Evolutionary conservation across 768 basidiomycete species (phyloP).

Genomic region (Porphyrellus cyaneotinctus): DNA sequence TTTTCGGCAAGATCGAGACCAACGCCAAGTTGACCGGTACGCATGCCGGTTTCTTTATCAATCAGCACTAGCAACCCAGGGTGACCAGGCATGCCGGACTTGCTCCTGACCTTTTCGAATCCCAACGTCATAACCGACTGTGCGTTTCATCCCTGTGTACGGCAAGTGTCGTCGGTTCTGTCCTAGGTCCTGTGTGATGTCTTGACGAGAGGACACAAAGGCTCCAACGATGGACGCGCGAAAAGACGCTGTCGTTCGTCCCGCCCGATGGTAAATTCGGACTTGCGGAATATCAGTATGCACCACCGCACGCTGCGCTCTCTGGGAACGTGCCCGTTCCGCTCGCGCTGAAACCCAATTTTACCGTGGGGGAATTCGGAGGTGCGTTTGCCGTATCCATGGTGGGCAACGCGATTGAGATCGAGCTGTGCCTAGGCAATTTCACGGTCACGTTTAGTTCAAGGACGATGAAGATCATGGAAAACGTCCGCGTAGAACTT

Average conservation of each 20-base stretch:
- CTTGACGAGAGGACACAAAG: constrained; percentile 36
- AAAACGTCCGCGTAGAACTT: constrained; percentile 67
- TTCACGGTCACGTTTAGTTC: constrained; percentile 64
- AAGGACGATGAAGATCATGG: constrained; percentile 60
- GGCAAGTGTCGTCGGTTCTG: constrained; percentile 44
- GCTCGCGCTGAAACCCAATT: constrained; percentile 45
- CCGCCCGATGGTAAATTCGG: constrained; percentile 90
- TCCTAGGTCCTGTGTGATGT: neutral
- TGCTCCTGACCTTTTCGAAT: constrained; percentile 72
- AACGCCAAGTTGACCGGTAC: constrained; percentile 75
- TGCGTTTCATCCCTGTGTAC: constrained; percentile 89
- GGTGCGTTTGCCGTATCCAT: constrained; percentile 14
- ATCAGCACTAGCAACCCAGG: neutral
- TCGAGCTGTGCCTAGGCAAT: constrained; percentile 37
- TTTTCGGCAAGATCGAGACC: constrained; percentile 74
- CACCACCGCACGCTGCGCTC: constrained; percentile 32
- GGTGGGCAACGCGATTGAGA: neutral
- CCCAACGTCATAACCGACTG: constrained; percentile 70
- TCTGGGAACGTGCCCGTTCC: constrained; percentile 51
- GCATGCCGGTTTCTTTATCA: neutral
- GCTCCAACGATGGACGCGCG: constrained; percentile 72
- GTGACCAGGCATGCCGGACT: constrained; percentile 77
- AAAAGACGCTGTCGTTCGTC: constrained; percentile 80
- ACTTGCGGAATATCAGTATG: constrained; percentile 78
- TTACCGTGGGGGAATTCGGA: constrained; percentile 29